A percentile compares a stretch with the other conserved stretches of the same genome.
These are phyloP conservation scores for Epichloe typhina DNA, from an alignment of 2,329 filamentous ascomycete genomes.

Conservation along the genomic window DNA sequence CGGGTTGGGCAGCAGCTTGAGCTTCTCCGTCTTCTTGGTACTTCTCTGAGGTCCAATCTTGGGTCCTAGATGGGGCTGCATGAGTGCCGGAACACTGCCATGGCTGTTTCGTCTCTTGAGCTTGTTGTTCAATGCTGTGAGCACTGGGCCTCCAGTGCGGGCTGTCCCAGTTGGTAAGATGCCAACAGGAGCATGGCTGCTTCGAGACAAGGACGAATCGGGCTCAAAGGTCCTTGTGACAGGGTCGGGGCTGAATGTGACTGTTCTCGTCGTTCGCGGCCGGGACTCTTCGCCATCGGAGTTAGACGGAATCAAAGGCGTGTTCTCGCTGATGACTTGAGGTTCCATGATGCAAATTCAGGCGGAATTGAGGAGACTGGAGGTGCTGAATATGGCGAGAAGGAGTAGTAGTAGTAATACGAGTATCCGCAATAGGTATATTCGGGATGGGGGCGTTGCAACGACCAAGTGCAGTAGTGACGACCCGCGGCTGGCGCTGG, in stretches of 20 bases:
- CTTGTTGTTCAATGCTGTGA: constrained; percentile 77
- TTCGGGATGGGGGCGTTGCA: not conserved
- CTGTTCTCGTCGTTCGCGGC: constrained; percentile 43
- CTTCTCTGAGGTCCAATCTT: constrained; percentile 94
- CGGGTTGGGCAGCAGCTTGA: constrained; percentile 90
- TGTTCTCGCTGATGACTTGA: constrained; percentile 18
- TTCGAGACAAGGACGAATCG: constrained; percentile 20
- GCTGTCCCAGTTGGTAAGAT: constrained; percentile 18
- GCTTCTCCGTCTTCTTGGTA: constrained; percentile 89
- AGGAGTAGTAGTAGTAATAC: not conserved
- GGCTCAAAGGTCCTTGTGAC: constrained; percentile 48
- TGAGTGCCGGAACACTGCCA: constrained; percentile 32
- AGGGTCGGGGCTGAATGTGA: constrained; percentile 65
- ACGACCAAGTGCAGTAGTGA: not conserved
- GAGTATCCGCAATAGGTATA: not conserved
- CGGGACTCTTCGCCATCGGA: constrained; percentile 19
- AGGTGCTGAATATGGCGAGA: not conserved
- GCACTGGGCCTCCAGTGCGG: constrained; percentile 39
- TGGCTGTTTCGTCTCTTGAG: constrained; percentile 77
- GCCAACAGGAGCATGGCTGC: constrained; percentile 10
- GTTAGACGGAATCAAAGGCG: constrained; percentile 19
- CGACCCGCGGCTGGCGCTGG: not conserved
- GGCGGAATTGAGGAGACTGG: not conserved
- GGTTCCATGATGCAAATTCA: constrained; percentile 12
- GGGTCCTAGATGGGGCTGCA: constrained; percentile 24